Conservation (phyloP, 202 grass and related monocot genomes). For the Musa balbisiana region DNA sequence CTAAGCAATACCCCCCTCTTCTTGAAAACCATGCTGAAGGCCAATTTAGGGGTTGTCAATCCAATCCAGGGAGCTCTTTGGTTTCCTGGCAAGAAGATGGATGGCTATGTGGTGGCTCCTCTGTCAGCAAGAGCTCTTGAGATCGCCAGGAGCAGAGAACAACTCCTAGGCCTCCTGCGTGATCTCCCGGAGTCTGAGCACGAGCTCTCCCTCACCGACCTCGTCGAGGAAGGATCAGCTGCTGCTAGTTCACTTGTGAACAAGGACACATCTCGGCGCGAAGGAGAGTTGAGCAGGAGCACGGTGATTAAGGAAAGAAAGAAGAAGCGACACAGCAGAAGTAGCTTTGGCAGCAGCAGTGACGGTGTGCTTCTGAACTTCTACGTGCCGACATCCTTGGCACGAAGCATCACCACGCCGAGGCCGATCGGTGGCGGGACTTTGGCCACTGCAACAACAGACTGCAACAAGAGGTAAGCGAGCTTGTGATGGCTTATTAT, state of each 20-base stretch:
- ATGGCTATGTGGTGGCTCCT: conserved; percentile 16
- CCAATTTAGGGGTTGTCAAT: not conserved
- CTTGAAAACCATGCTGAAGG: not conserved
- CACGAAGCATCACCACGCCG: conserved; percentile 46
- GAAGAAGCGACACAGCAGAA: conserved; percentile 25
- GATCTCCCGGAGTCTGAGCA: conserved; percentile 25
- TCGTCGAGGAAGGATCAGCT: conserved; percentile 14
- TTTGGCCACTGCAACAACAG: too few species aligned
- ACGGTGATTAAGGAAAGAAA: conserved; percentile 4
- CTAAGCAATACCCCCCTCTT: not conserved
- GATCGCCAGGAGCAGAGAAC: conserved; percentile 32
- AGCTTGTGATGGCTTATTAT: too few species aligned
- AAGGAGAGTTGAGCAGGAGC: not conserved
- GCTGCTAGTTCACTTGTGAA: not conserved
- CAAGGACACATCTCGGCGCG: not conserved
- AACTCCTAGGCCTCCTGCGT: conserved; percentile 42
- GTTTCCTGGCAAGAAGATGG: conserved; percentile 38
- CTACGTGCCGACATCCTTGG: conserved; percentile 48
- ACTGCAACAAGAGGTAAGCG: not conserved
- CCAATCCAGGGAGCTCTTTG: not conserved
- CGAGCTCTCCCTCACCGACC: conserved; percentile 53
- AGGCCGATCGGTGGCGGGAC: conserved; percentile 1
- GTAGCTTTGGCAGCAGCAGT: conserved; percentile 8
- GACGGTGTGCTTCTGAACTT: conserved; percentile 75
- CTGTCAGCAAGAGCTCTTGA: conserved; percentile 25